phyloP scores from a whole-genome alignment of 306 rosid species.

The Morella rubra region DNA sequence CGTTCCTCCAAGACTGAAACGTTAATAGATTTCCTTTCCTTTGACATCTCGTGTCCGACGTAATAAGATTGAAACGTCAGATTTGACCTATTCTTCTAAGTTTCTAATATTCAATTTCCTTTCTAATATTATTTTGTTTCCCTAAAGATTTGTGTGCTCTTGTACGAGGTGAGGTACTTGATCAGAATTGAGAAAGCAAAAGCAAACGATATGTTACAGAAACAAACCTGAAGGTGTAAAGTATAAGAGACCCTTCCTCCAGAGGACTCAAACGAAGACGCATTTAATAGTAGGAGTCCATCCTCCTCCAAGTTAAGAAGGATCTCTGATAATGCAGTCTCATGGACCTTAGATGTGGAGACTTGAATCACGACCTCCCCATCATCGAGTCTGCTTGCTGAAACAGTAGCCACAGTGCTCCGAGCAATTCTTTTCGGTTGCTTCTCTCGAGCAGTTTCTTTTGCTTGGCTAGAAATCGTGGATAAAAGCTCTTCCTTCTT shows the following conservation, averaged over 20 bases:
- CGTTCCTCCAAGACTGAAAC: no score
- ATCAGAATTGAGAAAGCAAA: background rate
- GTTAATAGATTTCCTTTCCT: background rate
- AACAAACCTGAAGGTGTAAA: conserved; percentile 43
- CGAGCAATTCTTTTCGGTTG: background rate
- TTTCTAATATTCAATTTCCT: no score
- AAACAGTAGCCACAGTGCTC: conserved; percentile 25
- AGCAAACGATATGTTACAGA: no score
- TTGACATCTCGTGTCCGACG: background rate
- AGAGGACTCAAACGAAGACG: conserved; percentile 46
- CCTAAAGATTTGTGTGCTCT: background rate
- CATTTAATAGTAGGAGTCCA: conserved; percentile 37
- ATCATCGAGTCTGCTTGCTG: conserved; percentile 28
- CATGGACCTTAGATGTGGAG: conserved; percentile 13
- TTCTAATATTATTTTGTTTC: background rate
- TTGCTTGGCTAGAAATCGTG: conserved; percentile 22
- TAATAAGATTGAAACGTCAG: background rate
- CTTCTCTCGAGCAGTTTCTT: background rate
- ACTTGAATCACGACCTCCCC: conserved; percentile 39
- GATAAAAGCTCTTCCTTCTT: conserved; percentile 55
- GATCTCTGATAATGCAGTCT: conserved; percentile 31
- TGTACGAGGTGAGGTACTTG: background rate
- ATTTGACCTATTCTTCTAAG: background rate
- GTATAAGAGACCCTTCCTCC: conserved; percentile 40
- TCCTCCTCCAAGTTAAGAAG: conserved; percentile 38